Percentiles rank a stretch among this genome's conserved stretches.
Conservation (phyloP, 257 asterid species). For the Solanum piurae region DNA sequence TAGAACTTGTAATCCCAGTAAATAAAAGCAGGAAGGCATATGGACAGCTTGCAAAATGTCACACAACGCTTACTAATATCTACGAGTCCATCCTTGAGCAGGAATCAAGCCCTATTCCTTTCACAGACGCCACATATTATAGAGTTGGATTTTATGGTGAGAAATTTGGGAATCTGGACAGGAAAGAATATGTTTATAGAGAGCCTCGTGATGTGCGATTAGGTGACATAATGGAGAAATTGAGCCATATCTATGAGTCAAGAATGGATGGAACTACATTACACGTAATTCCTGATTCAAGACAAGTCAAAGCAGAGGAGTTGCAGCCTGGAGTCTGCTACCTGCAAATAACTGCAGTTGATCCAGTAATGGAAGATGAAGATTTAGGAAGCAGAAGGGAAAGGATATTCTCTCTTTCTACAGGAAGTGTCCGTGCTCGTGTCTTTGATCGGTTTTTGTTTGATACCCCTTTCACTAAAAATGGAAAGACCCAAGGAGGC, state of each 20-base stretch:
- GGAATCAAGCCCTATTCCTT: slow-evolving; percentile 95
- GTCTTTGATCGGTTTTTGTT: slow-evolving; percentile 88
- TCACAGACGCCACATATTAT: slow-evolving; percentile 95
- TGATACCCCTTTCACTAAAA: slow-evolving; percentile 95
- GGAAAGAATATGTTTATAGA: slow-evolving; percentile 83
- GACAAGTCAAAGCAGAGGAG: slow-evolving; percentile 93
- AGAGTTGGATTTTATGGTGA: slow-evolving; percentile 96
- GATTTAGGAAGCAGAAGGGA: slow-evolving; percentile 97
- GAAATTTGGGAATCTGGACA: slow-evolving; percentile 74
- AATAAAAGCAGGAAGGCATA: slow-evolving; percentile 83
- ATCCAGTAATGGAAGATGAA: slow-evolving; percentile 98
- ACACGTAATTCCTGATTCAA: slow-evolving; percentile 93
- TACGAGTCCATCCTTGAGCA: slow-evolving; percentile 97
- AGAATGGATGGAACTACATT: slow-evolving; percentile 83
- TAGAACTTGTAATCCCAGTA: slow-evolving; percentile 93
- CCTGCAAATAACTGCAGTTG: slow-evolving; percentile 98
- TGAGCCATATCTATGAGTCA: slow-evolving; percentile 95
- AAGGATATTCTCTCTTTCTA: slow-evolving; percentile 80
- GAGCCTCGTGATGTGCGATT: slow-evolving; percentile 96
- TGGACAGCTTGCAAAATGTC: slow-evolving; percentile 95
- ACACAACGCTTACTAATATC: slow-evolving; percentile 86
- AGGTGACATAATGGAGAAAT: slow-evolving; percentile 99
- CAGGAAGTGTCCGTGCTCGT: slow-evolving; percentile 93
- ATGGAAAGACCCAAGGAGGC: slow-evolving; percentile 98
- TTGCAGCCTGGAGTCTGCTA: slow-evolving; percentile 85